Conservation (phyloP, 2,329 filamentous ascomycete species). For the Trichocomaceae sp. region DNA sequence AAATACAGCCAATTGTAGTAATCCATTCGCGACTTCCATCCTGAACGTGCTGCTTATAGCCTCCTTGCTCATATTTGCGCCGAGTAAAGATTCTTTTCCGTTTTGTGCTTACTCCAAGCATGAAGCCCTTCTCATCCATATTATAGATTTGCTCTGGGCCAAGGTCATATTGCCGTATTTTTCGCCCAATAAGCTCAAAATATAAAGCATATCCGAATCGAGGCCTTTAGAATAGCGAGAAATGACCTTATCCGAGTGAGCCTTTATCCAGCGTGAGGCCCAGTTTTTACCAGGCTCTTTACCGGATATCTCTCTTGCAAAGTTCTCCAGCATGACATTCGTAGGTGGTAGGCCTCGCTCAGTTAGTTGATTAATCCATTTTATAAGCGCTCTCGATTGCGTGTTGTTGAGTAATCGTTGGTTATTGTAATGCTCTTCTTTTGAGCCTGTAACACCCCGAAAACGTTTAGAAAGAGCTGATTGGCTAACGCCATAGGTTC, state of each 20-base stretch:
- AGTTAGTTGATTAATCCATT: slow-evolving; percentile 2
- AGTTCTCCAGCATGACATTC: neutral
- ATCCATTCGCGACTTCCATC: slow-evolving; percentile 20
- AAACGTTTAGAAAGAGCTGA: neutral
- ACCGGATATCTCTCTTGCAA: neutral
- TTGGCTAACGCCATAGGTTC: neutral
- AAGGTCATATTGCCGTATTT: neutral
- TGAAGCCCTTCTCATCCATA: neutral
- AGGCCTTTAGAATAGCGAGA: neutral
- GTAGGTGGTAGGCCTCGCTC: neutral
- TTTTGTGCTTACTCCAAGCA: neutral
- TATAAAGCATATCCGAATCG: neutral
- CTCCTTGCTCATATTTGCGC: slow-evolving; percentile 8
- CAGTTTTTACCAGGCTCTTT: neutral
- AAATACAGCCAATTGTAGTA: slow-evolving; percentile 14
- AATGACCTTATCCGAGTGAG: slow-evolving; percentile 1
- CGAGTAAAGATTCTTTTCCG: neutral
- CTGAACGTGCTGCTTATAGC: slow-evolving; percentile 12
- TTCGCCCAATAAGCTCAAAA: neutral
- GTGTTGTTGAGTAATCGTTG: neutral
- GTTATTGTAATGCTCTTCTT: neutral
- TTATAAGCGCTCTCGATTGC: slow-evolving; percentile 2
- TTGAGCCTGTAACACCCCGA: slow-evolving; percentile 1
- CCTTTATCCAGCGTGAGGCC: neutral
- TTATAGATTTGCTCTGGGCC: neutral